A percentile compares a stretch with the other conserved stretches of the same genome.
Evolutionary conservation across 2,329 filamentous ascomycete species (phyloP).

Genomic region (Colletotrichum abscissum): DNA sequence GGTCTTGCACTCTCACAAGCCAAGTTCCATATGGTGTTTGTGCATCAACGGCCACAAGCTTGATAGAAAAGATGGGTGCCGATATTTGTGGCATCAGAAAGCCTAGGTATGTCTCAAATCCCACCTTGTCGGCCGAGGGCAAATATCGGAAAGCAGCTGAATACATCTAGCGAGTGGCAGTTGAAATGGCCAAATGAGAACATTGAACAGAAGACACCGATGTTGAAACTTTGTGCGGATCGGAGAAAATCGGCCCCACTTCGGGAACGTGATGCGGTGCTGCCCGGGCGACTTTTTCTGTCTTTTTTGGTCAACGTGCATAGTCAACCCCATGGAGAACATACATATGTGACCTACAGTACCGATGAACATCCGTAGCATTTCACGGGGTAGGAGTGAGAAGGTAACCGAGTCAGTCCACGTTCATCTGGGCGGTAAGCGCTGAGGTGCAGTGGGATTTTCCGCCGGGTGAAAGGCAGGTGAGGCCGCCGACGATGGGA

Average conservation of each 20-base stretch:
- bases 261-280: background rate
- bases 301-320: constrained; percentile 17
- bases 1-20: background rate
- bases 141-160: background rate
- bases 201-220: background rate
- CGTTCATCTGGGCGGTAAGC: constrained; percentile 1
- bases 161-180: background rate
- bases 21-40: background rate
- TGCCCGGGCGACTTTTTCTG: constrained; percentile 2
- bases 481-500: constrained; percentile 14
- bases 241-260: constrained; percentile 28
- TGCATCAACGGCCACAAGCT: background rate
- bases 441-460: background rate
- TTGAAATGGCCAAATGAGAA: background rate
- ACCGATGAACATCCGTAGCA: background rate
- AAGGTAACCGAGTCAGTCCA: background rate
- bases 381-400: constrained; percentile 4
- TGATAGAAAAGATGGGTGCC: background rate
- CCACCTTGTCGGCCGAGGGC: background rate
- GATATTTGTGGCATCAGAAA: background rate
- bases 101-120: background rate
- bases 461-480: background rate
- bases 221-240: background rate
- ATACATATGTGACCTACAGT: background rate
- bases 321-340: constrained; percentile 15